Percentiles rank a stretch among this genome's conserved stretches.
phyloP scores from a whole-genome alignment of 2,329 filamentous ascomycete genomes.

The Sclerotinia nivalis region DNA sequence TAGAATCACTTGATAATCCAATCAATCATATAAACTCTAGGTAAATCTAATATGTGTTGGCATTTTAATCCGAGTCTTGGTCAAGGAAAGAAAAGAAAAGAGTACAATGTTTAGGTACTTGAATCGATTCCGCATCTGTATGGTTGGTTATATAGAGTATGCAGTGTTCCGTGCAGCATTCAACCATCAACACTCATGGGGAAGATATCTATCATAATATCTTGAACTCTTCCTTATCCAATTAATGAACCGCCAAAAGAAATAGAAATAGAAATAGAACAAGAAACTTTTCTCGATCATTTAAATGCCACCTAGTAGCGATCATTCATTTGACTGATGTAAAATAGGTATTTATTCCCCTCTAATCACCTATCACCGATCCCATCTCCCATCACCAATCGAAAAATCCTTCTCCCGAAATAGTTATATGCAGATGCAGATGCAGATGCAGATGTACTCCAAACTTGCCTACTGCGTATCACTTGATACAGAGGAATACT shows the following conservation, averaged over 20 bases:
- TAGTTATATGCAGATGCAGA: too few relatives aligned
- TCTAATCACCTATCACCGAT: too few relatives aligned
- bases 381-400: too few relatives aligned
- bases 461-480: too few relatives aligned
- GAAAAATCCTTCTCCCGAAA: too few relatives aligned
- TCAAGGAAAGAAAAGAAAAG: background rate
- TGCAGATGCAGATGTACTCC: too few relatives aligned
- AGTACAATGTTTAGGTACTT: background rate
- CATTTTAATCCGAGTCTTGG: background rate
- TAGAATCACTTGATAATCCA: background rate
- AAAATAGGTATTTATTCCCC: too few relatives aligned
- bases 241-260: too few relatives aligned
- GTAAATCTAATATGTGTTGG: background rate
- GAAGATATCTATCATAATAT: background rate
- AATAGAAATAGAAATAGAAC: background rate
- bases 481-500: too few relatives aligned
- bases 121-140: too few relatives aligned
- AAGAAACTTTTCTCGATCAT: background rate
- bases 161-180: conserved; percentile 1
- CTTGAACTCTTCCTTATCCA: background rate
- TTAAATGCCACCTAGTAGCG: too few relatives aligned
- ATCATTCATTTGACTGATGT: too few relatives aligned
- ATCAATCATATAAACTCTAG: background rate
- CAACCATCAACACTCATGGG: background rate
- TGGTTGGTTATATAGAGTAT: background rate